Evolutionary conservation across 306 rosid species (phyloP).

Genomic region (Vigna radiata): DNA sequence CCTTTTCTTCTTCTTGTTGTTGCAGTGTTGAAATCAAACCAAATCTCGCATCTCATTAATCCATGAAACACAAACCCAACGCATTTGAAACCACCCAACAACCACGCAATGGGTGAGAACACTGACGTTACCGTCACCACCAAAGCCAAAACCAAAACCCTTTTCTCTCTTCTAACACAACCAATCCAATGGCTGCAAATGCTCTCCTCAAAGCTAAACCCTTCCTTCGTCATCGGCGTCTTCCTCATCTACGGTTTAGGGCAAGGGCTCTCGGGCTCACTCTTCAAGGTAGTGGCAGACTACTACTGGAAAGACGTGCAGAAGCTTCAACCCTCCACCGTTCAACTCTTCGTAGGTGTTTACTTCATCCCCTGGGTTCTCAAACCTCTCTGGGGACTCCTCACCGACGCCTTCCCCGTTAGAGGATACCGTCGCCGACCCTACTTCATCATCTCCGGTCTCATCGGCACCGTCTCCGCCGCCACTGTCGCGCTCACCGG

Average conservation of each 20-base stretch:
- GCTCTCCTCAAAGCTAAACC: conserved; percentile 56
- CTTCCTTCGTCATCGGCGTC: conserved; percentile 57
- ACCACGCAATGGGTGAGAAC: neutral
- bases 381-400: conserved; percentile 78
- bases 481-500: conserved; percentile 38
- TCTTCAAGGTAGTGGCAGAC: conserved; percentile 66
- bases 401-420: conserved; percentile 68
- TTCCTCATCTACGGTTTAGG: conserved; percentile 64
- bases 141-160: neutral
- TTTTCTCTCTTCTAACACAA: conserved; percentile 32
- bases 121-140: neutral
- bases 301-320: conserved; percentile 88
- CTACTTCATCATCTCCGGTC: conserved; percentile 59
- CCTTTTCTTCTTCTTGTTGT: too few species aligned
- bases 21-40: neutral
- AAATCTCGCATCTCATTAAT: neutral
- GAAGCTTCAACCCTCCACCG: conserved; percentile 63
- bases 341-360: conserved; percentile 62
- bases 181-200: conserved; percentile 60
- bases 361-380: conserved; percentile 76
- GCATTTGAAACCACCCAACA: neutral
- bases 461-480: conserved; percentile 53
- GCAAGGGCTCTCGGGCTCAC: conserved; percentile 69
- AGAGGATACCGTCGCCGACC: conserved; percentile 65
- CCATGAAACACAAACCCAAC: neutral